A percentile compares a stretch with the other conserved stretches of the same genome.
Evolutionary conservation across 169 alveolate species (phyloP).

Genomic region (Perkinsus marinus): DNA sequence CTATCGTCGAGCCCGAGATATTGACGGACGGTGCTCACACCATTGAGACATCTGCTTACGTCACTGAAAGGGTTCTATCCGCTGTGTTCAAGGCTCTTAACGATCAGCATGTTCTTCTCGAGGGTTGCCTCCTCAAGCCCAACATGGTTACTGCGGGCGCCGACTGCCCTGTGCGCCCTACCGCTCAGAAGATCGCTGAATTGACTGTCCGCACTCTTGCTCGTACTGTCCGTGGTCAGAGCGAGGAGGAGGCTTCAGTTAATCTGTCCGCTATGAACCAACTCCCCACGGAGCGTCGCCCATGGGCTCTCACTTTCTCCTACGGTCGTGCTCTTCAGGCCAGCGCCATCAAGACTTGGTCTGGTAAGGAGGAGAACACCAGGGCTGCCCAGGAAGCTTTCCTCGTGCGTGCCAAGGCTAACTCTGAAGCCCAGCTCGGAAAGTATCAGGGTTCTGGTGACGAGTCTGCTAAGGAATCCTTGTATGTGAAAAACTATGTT

Average conservation of each 20-base stretch:
- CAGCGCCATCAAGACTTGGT: slow-evolving; percentile 87
- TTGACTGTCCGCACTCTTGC: slow-evolving; percentile 79
- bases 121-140: slow-evolving; percentile 93
- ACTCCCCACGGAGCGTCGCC: slow-evolving; percentile 40
- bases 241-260: slow-evolving; percentile 91
- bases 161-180: slow-evolving; percentile 66
- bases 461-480: slow-evolving; percentile 20
- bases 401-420: slow-evolving; percentile 85
- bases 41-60: slow-evolving; percentile 84
- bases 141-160: slow-evolving; percentile 97
- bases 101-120: slow-evolving; percentile 82
- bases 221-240: slow-evolving; percentile 94
- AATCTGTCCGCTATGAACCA: slow-evolving; percentile 88
- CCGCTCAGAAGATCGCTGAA: slow-evolving; percentile 82
- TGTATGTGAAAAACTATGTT: slow-evolving; percentile 23
- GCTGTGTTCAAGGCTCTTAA: slow-evolving; percentile 83
- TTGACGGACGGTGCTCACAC: slow-evolving; percentile 90
- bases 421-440: slow-evolving; percentile 88
- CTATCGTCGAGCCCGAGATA: slow-evolving; percentile 98
- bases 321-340: slow-evolving; percentile 97
- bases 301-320: slow-evolving; percentile 92
- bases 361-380: slow-evolving; percentile 84
- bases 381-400: slow-evolving; percentile 88
- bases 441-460: slow-evolving; percentile 44
- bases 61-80: slow-evolving; percentile 77